phyloP scores from a whole-genome alignment of 148 eudicot genomes.

The Camellia japonica region DNA sequence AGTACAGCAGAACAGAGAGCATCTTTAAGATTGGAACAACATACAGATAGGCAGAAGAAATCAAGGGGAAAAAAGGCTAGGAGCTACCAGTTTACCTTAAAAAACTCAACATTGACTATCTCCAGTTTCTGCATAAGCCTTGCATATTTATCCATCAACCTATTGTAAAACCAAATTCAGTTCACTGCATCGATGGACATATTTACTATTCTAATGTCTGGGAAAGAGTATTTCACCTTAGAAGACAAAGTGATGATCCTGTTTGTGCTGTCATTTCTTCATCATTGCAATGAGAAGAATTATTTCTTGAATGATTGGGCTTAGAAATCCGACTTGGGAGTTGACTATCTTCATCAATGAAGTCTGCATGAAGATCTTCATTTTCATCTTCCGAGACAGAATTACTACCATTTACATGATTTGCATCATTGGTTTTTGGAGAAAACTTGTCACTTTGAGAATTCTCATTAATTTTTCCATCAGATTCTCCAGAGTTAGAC shows the following conservation, averaged over 20 bases:
- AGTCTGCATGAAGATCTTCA: constrained; percentile 97
- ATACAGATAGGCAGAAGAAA: constrained; percentile 12
- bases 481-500: constrained; percentile 32
- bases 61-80: neutral
- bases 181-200: constrained; percentile 15
- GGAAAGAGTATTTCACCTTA: constrained; percentile 50
- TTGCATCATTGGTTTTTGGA: constrained; percentile 25
- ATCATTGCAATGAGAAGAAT: constrained; percentile 55
- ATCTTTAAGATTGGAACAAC: constrained; percentile 1
- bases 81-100: constrained; percentile 53
- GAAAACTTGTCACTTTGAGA: constrained; percentile 24
- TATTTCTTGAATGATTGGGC: constrained; percentile 37
- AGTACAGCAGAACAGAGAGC: neutral
- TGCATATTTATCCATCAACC: constrained; percentile 98
- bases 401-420: constrained; percentile 43
- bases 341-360: constrained; percentile 98
- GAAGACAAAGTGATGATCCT: constrained; percentile 89
- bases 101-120: constrained; percentile 74
- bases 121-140: constrained; percentile 93
- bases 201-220: constrained; percentile 8
- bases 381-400: constrained; percentile 77
- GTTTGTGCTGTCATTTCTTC: constrained; percentile 74
- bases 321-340: constrained; percentile 81
- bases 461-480: constrained; percentile 22
- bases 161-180: constrained; percentile 31